Base-by-base conservation (phyloP, 106 monocot genomes). In the Dendrobium chrysotoxum region DNA sequence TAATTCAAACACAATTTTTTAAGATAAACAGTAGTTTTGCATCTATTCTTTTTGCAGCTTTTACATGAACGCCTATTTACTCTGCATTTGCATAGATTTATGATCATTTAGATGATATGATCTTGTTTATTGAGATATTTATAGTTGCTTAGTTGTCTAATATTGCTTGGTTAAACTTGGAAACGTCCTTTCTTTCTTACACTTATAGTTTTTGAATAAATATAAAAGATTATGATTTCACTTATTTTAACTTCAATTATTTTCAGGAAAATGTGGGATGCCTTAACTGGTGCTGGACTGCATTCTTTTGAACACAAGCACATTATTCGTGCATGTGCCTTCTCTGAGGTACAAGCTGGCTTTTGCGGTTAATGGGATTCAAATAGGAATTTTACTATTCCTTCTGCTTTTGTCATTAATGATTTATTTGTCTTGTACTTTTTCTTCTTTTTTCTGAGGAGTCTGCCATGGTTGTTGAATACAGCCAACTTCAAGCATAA, bases 181-280 rank as follows among this genome's bases (percentile, higher is more conserved):
- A 50, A 50, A 50, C 13, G 50, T 50, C 44, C 2, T 50, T 50
- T 13, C 50, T 12, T 50, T 13, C 50, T 7, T 61, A 8, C 8
- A 61, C 23, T 7, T 61, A 23, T 61, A 5, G 61, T 61, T 61
- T 4, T n/a, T 61, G 21, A 61, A 61, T 61, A 61, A 61, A 61
- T 61, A 6, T 23, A 23, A 61, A 61, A n/a, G 61, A 61, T 61
- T 13, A 16, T 61, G 20, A 8, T 61, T 23, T 23, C 61, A 25
- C 4, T 23, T 21, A 77, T 64, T n/a, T 80, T 28, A 28, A 38
- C 38, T 53, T 75, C 4, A 18, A 25, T 53, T n/a, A 53, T 78
- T 77, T 88, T 55, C 87, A 97, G 96, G 79, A 97, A 94, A 91
- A 80, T 97, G 80, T 97, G 94, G 94, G 97, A 97, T 86, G 97